Conservation (phyloP, 2,329 filamentous ascomycete species). For the Neofusicoccum sp. region DNA sequence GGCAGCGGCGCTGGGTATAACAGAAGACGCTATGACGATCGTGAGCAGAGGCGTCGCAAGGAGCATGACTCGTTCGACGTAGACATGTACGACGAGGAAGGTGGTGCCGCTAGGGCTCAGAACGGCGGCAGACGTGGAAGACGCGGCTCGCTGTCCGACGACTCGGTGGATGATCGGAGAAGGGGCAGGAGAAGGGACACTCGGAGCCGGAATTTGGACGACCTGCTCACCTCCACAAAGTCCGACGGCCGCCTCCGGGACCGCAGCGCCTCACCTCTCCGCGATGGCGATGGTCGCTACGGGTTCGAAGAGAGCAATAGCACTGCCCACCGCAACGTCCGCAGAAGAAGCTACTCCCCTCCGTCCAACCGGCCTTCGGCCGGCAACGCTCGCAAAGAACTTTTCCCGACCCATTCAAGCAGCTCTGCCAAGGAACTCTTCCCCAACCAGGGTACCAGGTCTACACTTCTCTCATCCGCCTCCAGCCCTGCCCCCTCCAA, state of each 20-base stretch:
- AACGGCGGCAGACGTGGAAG: constrained; percentile 27
- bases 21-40: constrained; percentile 48
- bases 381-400: constrained; percentile 39
- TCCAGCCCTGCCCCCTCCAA: constrained; percentile 18
- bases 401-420: constrained; percentile 46
- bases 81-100: constrained; percentile 82
- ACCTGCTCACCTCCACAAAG: constrained; percentile 33
- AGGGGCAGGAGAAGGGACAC: constrained; percentile 26
- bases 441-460: constrained; percentile 35
- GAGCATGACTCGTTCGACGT: constrained; percentile 67
- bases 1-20: constrained; percentile 43
- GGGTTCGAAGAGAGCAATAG: constrained; percentile 53
- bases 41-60: constrained; percentile 42
- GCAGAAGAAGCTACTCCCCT: constrained; percentile 47
- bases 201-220: constrained; percentile 29
- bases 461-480: constrained; percentile 18
- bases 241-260: constrained; percentile 54
- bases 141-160: constrained; percentile 26
- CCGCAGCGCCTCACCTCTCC: constrained; percentile 59
- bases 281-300: constrained; percentile 51
- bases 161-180: constrained; percentile 27
- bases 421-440: constrained; percentile 62
- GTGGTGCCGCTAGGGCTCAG: constrained; percentile 27
- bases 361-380: constrained; percentile 28
- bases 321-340: constrained; percentile 45